phyloP scores from a whole-genome alignment of 2,329 filamentous ascomycete species.

The Colletotrichum incanum region DNA sequence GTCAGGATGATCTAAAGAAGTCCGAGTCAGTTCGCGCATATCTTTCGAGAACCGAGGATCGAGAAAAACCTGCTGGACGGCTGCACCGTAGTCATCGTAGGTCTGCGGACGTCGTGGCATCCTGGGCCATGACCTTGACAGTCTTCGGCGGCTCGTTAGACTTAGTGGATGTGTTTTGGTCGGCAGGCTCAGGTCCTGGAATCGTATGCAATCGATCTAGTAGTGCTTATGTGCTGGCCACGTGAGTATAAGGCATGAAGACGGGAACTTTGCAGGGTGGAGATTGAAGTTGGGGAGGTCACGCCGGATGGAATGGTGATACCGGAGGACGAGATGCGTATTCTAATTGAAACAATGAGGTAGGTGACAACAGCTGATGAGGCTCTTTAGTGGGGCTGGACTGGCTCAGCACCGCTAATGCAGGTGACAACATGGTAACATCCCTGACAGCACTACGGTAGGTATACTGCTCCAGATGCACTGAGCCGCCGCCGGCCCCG shows the following conservation, averaged over 20 bases:
- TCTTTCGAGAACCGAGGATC: constrained; percentile 27
- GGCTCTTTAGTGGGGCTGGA: constrained; percentile 1
- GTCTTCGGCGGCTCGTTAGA: not conserved
- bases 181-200: not conserved
- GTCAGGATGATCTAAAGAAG: constrained; percentile 86
- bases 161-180: not conserved
- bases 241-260: not conserved
- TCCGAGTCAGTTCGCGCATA: not conserved
- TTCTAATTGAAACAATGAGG: not conserved
- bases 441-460: not conserved
- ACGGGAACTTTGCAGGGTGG: not conserved
- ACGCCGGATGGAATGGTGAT: not conserved
- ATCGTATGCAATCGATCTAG: not conserved
- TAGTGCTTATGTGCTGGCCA: too few relatives aligned
- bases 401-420: constrained; percentile 9
- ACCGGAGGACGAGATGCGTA: not conserved
- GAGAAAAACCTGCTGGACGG: constrained; percentile 61
- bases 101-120: constrained; percentile 64
- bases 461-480: not conserved
- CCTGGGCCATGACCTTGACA: constrained; percentile 36
- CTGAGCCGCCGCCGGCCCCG: not conserved
- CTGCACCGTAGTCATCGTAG: constrained; percentile 64
- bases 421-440: not conserved
- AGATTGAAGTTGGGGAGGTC: not conserved
- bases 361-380: not conserved